A percentile compares a stretch with the other conserved stretches of the same genome.
These are phyloP conservation scores for Pulveroboletus sp. DNA, from an alignment of 768 basidiomycete genomes.

Conservation along the genomic window DNA sequence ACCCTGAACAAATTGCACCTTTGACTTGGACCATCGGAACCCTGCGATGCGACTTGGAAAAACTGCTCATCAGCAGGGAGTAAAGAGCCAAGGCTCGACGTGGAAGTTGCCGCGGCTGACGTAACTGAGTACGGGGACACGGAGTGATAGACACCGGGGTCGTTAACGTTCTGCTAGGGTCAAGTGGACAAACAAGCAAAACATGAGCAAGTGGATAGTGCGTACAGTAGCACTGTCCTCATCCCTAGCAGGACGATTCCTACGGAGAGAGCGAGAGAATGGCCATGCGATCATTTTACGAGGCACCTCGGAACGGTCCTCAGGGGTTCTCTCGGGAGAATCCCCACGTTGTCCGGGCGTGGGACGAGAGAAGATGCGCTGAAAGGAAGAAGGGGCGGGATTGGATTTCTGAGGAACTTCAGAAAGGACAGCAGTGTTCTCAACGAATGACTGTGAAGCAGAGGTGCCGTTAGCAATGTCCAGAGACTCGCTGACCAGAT, in stretches of 20 bases:
- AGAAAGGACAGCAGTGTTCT: conserved; percentile 18
- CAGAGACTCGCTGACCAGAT: conserved; percentile 32
- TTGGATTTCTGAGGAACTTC: conserved; percentile 15
- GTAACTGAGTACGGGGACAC: conserved; percentile 10
- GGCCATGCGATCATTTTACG: conserved; percentile 30
- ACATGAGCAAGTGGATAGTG: neutral
- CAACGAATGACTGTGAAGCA: conserved; percentile 21
- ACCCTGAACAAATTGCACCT: neutral
- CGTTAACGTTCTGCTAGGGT: conserved; percentile 4
- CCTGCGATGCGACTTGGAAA: conserved; percentile 15
- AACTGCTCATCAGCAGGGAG: conserved; percentile 23
- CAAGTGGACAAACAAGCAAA: conserved; percentile 4
- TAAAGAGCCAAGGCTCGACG: conserved; percentile 29
- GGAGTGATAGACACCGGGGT: conserved; percentile 3
- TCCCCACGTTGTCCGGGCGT: conserved; percentile 6
- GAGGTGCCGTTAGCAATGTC: conserved; percentile 13
- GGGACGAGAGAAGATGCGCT: conserved; percentile 30
- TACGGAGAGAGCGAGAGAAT: conserved; percentile 25
- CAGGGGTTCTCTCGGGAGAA: conserved; percentile 4
- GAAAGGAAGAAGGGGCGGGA: conserved; percentile 19
- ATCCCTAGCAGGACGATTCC: conserved; percentile 10
- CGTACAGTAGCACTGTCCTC: conserved; percentile 13
- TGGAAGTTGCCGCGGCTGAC: conserved; percentile 21
- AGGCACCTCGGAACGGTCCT: conserved; percentile 14
- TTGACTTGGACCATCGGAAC: conserved; percentile 6